phyloP scores from a whole-genome alignment of 371 early-diverging fungal genomes.

The Rhizopus stolonifer region DNA sequence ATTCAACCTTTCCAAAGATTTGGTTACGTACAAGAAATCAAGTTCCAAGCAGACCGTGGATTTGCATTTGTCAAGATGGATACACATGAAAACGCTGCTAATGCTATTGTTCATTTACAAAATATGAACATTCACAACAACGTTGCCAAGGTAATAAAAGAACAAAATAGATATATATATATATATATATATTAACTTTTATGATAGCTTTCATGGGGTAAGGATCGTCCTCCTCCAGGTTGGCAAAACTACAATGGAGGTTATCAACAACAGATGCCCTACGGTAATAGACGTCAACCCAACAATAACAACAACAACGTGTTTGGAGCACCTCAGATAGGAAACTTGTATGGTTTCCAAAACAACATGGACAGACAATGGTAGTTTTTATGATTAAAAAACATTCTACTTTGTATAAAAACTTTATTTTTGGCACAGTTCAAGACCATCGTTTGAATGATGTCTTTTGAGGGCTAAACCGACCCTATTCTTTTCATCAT shows the following conservation, averaged over 20 bases:
- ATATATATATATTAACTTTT: neutral
- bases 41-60: slow-evolving; percentile 88
- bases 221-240: slow-evolving; percentile 60
- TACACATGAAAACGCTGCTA: slow-evolving; percentile 87
- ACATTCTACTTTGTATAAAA: neutral
- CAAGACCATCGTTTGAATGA: slow-evolving; percentile 33
- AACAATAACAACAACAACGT: slow-evolving; percentile 18
- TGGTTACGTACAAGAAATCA: slow-evolving; percentile 77
- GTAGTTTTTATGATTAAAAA: neutral
- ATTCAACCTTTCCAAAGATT: slow-evolving; percentile 64
- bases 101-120: slow-evolving; percentile 80
- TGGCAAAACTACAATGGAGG: slow-evolving; percentile 26
- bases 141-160: slow-evolving; percentile 46
- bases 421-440: slow-evolving; percentile 1
- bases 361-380: slow-evolving; percentile 1
- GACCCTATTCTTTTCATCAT: slow-evolving; percentile 35
- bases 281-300: slow-evolving; percentile 9
- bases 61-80: slow-evolving; percentile 92
- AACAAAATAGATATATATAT: neutral
- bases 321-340: slow-evolving; percentile 20
- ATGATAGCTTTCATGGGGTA: slow-evolving; percentile 81
- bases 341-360: slow-evolving; percentile 26
- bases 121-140: slow-evolving; percentile 73
- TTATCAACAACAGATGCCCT: slow-evolving; percentile 12
- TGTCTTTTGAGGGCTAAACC: slow-evolving; percentile 43